These are phyloP conservation scores for Porcisia deanei DNA, from an alignment of 208 protist species.

Conservation along the genomic window DNA sequence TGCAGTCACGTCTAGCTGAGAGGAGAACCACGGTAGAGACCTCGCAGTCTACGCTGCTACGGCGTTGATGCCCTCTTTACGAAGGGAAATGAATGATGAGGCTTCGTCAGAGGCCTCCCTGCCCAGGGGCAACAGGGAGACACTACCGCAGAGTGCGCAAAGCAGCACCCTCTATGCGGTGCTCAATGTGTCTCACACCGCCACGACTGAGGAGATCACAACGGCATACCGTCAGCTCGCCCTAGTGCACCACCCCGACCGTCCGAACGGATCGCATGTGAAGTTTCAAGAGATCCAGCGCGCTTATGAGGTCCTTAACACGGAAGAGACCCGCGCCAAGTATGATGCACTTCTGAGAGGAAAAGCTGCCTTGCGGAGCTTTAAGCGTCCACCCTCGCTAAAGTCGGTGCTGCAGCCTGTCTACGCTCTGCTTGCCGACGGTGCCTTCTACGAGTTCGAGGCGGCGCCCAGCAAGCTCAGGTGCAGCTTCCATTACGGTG, in stretches of 20 bases:
- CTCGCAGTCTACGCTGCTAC: neutral
- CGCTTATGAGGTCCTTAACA: slow-evolving; percentile 96
- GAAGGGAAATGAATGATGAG: neutral
- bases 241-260: slow-evolving; percentile 83
- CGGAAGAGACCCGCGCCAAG: slow-evolving; percentile 84
- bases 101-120: neutral
- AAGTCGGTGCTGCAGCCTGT: slow-evolving; percentile 40
- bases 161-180: slow-evolving; percentile 64
- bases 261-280: slow-evolving; percentile 62
- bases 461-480: slow-evolving; percentile 52
- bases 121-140: neutral
- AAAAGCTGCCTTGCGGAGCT: slow-evolving; percentile 35
- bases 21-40: neutral
- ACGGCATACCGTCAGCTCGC: slow-evolving; percentile 85
- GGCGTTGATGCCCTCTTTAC: slow-evolving; percentile 7
- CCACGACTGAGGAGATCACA: slow-evolving; percentile 81
- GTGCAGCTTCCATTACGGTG: slow-evolving; percentile 72
- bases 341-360: slow-evolving; percentile 91
- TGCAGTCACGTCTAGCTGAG: too few relatives aligned
- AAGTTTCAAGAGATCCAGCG: slow-evolving; percentile 86
- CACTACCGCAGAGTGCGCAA: neutral
- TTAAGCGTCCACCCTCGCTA: slow-evolving; percentile 58
- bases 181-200: slow-evolving; percentile 61
- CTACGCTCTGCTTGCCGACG: slow-evolving; percentile 61
- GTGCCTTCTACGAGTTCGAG: slow-evolving; percentile 81